Conservation (phyloP, 2,329 filamentous ascomycete species). For the Epicoccum nigrum region DNA sequence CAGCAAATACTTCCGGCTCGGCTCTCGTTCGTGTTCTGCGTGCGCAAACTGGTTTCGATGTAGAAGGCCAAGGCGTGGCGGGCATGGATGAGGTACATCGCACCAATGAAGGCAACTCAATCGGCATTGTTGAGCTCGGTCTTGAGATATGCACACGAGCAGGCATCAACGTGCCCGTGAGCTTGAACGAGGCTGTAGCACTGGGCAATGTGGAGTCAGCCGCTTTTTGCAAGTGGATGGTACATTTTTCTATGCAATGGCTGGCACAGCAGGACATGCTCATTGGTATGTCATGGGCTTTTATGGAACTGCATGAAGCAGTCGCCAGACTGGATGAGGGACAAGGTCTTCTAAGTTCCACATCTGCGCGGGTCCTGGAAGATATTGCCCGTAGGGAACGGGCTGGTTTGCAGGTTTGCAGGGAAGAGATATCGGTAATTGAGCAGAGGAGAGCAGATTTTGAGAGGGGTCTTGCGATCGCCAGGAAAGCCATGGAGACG, state of each 20-base stretch:
- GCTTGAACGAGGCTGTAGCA: constrained; percentile 34
- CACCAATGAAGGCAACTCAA: constrained; percentile 23
- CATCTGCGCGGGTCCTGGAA: background rate
- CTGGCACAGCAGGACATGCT: constrained; percentile 31
- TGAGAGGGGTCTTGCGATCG: constrained; percentile 1
- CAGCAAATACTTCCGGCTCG: constrained; percentile 41
- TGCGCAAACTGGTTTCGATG: constrained; percentile 49
- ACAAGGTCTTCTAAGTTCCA: background rate
- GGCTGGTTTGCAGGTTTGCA: constrained; percentile 17
- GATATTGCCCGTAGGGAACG: constrained; percentile 20
- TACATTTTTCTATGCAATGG: constrained; percentile 25
- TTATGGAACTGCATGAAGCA: constrained; percentile 31
- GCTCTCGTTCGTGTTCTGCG: constrained; percentile 49
- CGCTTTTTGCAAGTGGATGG: constrained; percentile 22
- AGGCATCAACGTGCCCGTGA: constrained; percentile 20
- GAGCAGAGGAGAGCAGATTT: constrained; percentile 5
- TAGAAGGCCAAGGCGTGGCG: constrained; percentile 44
- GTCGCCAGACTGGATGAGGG: constrained; percentile 4
- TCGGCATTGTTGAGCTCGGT: constrained; percentile 45
- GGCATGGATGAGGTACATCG: constrained; percentile 51
- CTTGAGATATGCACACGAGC: constrained; percentile 33
- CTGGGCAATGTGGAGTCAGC: constrained; percentile 49
- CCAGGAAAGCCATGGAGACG: background rate
- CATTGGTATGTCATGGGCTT: constrained; percentile 44
- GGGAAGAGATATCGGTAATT: constrained; percentile 4